These are phyloP conservation scores for Mucor circinelloides DNA, from an alignment of 371 early-diverging fungal genomes.

Conservation along the genomic window DNA sequence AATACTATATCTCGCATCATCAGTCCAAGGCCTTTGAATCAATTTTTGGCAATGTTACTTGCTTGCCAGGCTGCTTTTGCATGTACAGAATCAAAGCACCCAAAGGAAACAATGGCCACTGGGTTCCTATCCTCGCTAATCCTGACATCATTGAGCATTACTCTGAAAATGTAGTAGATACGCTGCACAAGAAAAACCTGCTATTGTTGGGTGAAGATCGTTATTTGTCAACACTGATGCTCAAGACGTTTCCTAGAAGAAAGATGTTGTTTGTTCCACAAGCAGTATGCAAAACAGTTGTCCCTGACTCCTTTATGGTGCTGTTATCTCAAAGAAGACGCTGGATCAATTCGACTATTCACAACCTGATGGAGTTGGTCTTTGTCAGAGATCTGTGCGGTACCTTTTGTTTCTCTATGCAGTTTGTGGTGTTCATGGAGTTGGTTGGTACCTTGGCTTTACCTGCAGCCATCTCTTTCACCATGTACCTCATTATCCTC, in stretches of 20 bases:
- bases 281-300: slow-evolving; percentile 85
- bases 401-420: slow-evolving; percentile 90
- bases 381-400: slow-evolving; percentile 86
- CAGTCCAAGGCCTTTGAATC: slow-evolving; percentile 94
- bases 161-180: slow-evolving; percentile 87
- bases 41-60: slow-evolving; percentile 97
- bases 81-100: slow-evolving; percentile 92
- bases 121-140: slow-evolving; percentile 83
- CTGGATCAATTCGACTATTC: slow-evolving; percentile 93
- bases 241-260: slow-evolving; percentile 88
- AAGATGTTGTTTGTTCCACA: slow-evolving; percentile 93
- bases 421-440: slow-evolving; percentile 88
- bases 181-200: slow-evolving; percentile 95
- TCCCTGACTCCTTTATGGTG: slow-evolving; percentile 80
- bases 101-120: slow-evolving; percentile 64
- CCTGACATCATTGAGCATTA: slow-evolving; percentile 91
- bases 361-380: slow-evolving; percentile 85
- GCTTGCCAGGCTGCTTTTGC: slow-evolving; percentile 96
- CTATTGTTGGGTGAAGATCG: slow-evolving; percentile 95
- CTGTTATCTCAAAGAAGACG: slow-evolving; percentile 86
- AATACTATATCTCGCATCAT: slow-evolving; percentile 86
- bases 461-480: slow-evolving; percentile 84
- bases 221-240: slow-evolving; percentile 94
- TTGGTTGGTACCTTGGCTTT: slow-evolving; percentile 83
- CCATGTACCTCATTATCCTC: slow-evolving; percentile 55